phyloP scores from a whole-genome alignment of 202 grass and related monocot species.

The Dendrocalamus latiflorus region DNA sequence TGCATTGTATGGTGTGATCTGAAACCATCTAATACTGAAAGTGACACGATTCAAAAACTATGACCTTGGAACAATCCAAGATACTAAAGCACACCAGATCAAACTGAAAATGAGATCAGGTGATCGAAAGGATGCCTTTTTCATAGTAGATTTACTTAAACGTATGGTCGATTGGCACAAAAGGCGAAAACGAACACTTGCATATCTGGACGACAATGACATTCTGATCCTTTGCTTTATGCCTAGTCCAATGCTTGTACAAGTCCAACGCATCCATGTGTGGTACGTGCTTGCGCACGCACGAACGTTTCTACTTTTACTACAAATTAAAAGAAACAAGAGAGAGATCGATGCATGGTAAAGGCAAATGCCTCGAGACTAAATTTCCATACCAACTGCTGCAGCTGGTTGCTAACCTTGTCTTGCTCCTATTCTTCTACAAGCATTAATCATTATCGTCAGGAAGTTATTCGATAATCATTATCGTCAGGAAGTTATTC shows the following conservation, averaged over 20 bases:
- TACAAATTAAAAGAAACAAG: background rate
- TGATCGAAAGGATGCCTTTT: background rate
- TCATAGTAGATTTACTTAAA: background rate
- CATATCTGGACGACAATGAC: background rate
- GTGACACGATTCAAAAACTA: background rate
- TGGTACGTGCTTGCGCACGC: background rate
- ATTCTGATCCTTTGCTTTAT: background rate
- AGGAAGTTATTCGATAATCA: no score
- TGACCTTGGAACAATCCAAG: background rate
- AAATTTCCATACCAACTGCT: background rate
- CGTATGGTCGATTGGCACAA: background rate
- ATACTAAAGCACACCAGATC: background rate
- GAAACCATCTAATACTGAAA: background rate
- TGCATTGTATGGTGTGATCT: background rate
- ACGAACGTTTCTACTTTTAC: background rate
- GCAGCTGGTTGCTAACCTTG: background rate
- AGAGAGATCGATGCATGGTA: background rate
- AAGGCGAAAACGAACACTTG: background rate
- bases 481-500: no score
- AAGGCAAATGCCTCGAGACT: background rate
- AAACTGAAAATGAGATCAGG: background rate
- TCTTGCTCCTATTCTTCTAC: background rate
- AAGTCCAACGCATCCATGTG: background rate
- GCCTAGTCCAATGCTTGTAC: background rate
- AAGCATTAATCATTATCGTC: background rate